phyloP scores from a whole-genome alignment of 176 grass and related monocot species.

The Oryza australiensis region DNA sequence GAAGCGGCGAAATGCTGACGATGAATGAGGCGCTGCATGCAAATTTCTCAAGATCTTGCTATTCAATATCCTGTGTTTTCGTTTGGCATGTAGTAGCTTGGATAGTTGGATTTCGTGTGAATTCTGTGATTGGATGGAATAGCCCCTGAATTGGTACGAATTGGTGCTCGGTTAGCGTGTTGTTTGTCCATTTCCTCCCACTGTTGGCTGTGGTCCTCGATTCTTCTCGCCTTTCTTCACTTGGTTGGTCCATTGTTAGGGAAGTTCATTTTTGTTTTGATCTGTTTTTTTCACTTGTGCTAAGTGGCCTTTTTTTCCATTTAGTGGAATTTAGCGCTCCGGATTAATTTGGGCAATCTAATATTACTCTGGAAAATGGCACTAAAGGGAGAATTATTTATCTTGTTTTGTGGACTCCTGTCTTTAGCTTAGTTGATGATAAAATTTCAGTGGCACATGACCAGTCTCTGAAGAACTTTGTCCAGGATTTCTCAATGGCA shows the following conservation, averaged over 20 bases:
- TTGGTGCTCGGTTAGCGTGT: not conserved
- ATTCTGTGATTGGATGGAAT: conserved; percentile 15
- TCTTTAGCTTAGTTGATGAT: not conserved
- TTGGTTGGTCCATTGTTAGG: not conserved
- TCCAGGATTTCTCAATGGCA: not conserved
- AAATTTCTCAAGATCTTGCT: not conserved
- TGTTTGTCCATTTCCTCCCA: not conserved
- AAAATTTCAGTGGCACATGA: not conserved
- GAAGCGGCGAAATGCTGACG: not conserved
- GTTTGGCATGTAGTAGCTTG: not conserved
- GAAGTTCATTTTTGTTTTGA: conserved; percentile 17
- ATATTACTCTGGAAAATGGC: not conserved
- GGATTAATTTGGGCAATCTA: not conserved
- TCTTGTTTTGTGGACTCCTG: not conserved
- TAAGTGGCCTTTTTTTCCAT: not conserved
- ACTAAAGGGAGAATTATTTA: not conserved
- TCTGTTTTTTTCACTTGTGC: conserved; percentile 16
- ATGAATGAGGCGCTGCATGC: not conserved
- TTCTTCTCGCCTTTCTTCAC: not conserved
- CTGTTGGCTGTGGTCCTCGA: conserved; percentile 32
- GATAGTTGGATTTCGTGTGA: not conserved
- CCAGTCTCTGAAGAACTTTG: not conserved
- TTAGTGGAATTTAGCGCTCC: not conserved
- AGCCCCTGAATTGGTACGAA: not conserved
- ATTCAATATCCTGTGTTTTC: not conserved